Base-by-base conservation (phyloP, 2,329 filamentous ascomycete genomes). In the Fusarium oligoseptatum region DNA sequence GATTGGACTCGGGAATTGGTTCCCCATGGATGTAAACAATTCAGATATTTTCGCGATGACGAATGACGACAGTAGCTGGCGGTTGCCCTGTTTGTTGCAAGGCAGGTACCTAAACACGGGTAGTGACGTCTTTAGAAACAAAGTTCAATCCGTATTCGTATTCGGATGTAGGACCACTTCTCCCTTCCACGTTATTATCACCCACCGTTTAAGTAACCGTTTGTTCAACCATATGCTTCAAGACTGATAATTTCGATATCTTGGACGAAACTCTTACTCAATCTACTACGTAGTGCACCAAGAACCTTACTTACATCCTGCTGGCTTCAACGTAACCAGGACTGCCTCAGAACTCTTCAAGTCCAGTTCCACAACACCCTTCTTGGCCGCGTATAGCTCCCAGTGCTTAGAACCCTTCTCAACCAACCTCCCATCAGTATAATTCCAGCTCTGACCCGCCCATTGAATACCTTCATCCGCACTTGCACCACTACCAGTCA, bases 101-200 rank as follows among this genome's bases (percentile, higher is more conserved):
- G 14, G 11, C n/a, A 43, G 27, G 9, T 60, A 50, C 24, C 52
- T 64, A 63, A 43, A 58, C 62, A 27, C 52, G 39, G 65, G 57
- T 55, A 43, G 29, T 74, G 72, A 73, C 66, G 66, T 75, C 69
- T 73, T 62, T 17, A 5, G 14, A 57, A 58, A 41, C 45, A 74
- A 60, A 45, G 56, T 71, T 71, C n/a, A n/a, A n/a, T 41, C 62
- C 43, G 73, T 76, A 75, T 76, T 77, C 70, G 77, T 77, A 76
- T 78, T 78, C 77, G 76, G 65, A 32, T 62, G 5, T 17, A 3
- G n/a, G 6, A 2, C 24, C 15, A 29, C 45, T 10, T 27, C 22
- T 7, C 20, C 20, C 9, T 50, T 50, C 14, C 22, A 45, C 22
- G 45, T 27, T 48, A 3, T 50, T 10, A 15, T 48, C 22, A 7